Conservation (phyloP, 208 protist genomes). For the Angomonas ambiguus region DNA sequence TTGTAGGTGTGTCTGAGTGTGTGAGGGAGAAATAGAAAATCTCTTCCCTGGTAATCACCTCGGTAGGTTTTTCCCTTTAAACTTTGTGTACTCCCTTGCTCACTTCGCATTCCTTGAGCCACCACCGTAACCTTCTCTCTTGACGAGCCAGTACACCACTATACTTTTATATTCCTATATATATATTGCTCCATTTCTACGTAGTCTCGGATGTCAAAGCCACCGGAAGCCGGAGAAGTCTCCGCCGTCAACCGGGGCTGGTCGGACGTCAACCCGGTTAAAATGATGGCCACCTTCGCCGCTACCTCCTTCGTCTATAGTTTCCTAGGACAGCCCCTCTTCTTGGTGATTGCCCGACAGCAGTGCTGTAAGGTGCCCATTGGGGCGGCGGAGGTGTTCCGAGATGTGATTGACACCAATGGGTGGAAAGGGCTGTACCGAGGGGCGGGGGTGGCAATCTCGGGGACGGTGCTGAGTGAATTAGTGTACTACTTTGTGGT, state of each 20-base stretch:
- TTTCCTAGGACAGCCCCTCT: constrained; percentile 62
- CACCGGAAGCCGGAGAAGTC: constrained; percentile 2
- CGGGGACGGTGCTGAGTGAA: constrained; percentile 72
- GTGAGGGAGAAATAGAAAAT: no score
- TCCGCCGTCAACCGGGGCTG: constrained; percentile 75
- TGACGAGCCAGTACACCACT: no score
- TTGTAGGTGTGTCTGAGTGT: no score
- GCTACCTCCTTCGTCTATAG: constrained; percentile 65
- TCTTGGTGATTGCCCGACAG: constrained; percentile 72
- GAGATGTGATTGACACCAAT: constrained; percentile 35
- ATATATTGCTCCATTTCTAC: no score
- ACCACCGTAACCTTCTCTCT: no score
- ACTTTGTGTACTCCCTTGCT: no score
- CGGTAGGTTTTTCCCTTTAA: no score
- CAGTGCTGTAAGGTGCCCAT: constrained; percentile 51
- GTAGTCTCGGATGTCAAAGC: not conserved
- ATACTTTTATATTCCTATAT: no score
- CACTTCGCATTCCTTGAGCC: no score
- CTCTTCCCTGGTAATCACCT: no score
- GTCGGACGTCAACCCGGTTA: constrained; percentile 65
- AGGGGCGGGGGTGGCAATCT: constrained; percentile 50
- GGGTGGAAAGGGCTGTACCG: constrained; percentile 62
- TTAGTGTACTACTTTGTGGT: constrained; percentile 70
- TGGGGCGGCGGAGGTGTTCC: constrained; percentile 33
- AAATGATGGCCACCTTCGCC: constrained; percentile 60